Base-by-base conservation (phyloP, 2,329 filamentous ascomycete species). In the Pseudogymnoascus sp. region DNA sequence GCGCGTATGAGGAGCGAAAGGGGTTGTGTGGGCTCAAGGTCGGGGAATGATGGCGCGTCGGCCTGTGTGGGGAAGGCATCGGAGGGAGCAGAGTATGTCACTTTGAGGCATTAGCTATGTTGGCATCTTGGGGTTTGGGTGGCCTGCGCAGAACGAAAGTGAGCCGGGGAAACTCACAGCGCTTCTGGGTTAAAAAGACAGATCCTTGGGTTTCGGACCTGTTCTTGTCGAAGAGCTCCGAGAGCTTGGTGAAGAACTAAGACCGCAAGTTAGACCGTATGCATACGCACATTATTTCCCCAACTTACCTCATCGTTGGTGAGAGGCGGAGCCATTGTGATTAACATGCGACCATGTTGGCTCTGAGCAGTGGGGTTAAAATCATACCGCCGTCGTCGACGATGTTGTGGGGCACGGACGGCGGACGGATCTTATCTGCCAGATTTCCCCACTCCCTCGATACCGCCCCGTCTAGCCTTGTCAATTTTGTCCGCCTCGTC, bases 1-100 rank as follows among this genome's bases (percentile, higher is more conserved):
- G 91, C 93, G 65, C 92, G 87, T 68, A 99, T 84, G 50, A 97
- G 78, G 64, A 97, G 78, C 6, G 92, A 88, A 13, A 89, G 77
- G 5, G 87, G 86, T 29, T 78, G 77, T 10, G 81, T 76, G 13
- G 81, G 82, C 64, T 82, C 76, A 1, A 87, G 79, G 68, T 91
- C 87, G 70, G 84, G 79, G 64, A 88, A 79, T 13, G 82, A 78
- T 62, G 83, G 79, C 42, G 80, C 78, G 64, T 77, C 76, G 37
- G 76, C 73, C 29, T 80, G 65, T 21, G 77, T 70, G 5, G 78
- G 72, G 42, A 79, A 70, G 64, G 80, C 78, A 66, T 79, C 62
- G 62, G 65, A 33, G 61, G 62, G 50, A 59, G 64, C 42, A 16
- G 61, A 35, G 53, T 64, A 50, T n/a, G 61, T 29, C 35, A 67